Conservation (phyloP, 2,329 filamentous ascomycete species). For the Ascocoryne sarcoides region DNA sequence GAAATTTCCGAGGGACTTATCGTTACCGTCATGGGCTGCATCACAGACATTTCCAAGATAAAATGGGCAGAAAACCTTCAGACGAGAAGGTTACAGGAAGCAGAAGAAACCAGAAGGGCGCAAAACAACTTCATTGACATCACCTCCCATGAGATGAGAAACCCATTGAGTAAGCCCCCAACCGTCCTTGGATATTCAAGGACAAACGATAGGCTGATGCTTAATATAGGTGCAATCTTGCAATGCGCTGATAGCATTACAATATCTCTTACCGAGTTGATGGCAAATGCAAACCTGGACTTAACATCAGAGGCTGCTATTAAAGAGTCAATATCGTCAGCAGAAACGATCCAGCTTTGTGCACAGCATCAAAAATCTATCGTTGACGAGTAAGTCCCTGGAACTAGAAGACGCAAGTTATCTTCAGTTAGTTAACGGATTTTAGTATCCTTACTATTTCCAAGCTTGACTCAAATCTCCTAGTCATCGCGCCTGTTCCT, state of each 20-base stretch:
- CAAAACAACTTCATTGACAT: constrained; percentile 66
- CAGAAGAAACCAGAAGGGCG: constrained; percentile 66
- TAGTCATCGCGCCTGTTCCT: constrained; percentile 61
- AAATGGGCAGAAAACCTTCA: constrained; percentile 77
- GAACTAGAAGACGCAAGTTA: neutral
- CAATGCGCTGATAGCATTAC: constrained; percentile 68
- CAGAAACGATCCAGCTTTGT: constrained; percentile 70
- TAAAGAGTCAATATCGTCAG: constrained; percentile 55
- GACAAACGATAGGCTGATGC: constrained; percentile 48
- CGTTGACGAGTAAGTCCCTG: constrained; percentile 38
- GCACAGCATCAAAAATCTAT: constrained; percentile 66
- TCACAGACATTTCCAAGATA: constrained; percentile 76
- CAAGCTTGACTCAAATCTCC: constrained; percentile 62
- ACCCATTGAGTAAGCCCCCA: constrained; percentile 41
- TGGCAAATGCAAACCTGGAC: constrained; percentile 26
- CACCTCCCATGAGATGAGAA: constrained; percentile 65
- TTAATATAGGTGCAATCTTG: constrained; percentile 66
- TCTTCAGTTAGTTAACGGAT: no score
- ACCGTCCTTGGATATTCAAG: constrained; percentile 46
- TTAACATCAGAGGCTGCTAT: constrained; percentile 38
- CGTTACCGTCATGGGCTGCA: constrained; percentile 61
- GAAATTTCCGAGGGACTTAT: constrained; percentile 56
- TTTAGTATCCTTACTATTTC: constrained; percentile 49
- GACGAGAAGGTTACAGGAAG: constrained; percentile 67
- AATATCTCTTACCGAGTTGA: constrained; percentile 30